phyloP scores from a whole-genome alignment of 176 grass and related monocot species.

The Avena insularis region DNA sequence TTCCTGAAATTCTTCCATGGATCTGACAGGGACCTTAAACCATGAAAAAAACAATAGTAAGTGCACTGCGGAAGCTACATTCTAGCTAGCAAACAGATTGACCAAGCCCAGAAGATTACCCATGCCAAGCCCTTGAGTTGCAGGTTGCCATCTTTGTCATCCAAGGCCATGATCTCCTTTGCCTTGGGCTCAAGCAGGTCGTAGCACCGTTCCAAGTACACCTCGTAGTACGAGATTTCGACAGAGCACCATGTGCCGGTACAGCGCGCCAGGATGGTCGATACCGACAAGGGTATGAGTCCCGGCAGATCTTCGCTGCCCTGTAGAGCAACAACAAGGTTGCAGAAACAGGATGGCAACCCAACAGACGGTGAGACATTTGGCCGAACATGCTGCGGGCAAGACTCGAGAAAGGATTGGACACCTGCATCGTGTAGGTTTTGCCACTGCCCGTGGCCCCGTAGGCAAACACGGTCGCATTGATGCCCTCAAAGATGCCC shows the following conservation, averaged over 20 bases:
- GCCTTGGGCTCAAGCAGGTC: slow-evolving; percentile 90
- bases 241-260: slow-evolving; percentile 61
- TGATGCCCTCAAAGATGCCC: slow-evolving; percentile 66
- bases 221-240: slow-evolving; percentile 85
- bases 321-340: slow-evolving; percentile 30
- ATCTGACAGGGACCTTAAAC: slow-evolving; percentile 62
- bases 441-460: slow-evolving; percentile 87
- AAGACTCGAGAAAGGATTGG: not conserved
- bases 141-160: slow-evolving; percentile 79
- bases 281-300: slow-evolving; percentile 71
- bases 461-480: slow-evolving; percentile 75
- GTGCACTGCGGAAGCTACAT: not conserved
- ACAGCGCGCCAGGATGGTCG: slow-evolving; percentile 57
- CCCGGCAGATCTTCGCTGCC: slow-evolving; percentile 69
- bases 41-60: slow-evolving; percentile 35
- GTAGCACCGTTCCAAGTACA: slow-evolving; percentile 93
- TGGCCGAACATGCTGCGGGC: not conserved
- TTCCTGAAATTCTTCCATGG: slow-evolving; percentile 76
- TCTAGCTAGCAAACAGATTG: slow-evolving; percentile 19
- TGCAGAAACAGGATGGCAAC: not conserved
- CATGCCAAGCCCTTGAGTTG: slow-evolving; percentile 86
- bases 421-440: slow-evolving; percentile 90
- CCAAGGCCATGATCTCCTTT: slow-evolving; percentile 79
- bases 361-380: not conserved
- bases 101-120: slow-evolving; percentile 49